Base-by-base conservation (phyloP, 2,329 filamentous ascomycete genomes). In the Kalmusia sp. region DNA sequence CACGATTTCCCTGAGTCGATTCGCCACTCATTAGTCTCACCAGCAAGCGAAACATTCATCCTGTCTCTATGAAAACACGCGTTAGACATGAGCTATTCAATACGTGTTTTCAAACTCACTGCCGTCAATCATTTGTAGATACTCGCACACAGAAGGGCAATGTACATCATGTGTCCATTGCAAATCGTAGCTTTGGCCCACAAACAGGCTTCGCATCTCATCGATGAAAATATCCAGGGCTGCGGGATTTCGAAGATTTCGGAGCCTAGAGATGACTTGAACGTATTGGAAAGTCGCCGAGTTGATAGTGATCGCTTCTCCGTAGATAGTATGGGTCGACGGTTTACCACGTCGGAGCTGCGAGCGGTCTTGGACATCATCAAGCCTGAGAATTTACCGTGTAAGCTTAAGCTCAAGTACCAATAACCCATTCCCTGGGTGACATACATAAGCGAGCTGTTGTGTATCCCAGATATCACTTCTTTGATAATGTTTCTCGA, bases 271-370 rank as follows among this genome's bases (percentile, higher is more conserved):
- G 56, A 82, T 79, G 1, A 89, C 90, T 58, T 81, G 78, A 69
- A 93, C 92, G 78, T 93, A 93, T 51, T 92, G 83, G 76, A 93
- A 93, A 75, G 93, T 93, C 61, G 90, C 90, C 46, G 86, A 88
- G 75, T 95, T 95, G 75, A 95, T 92, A 44, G 90, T 92, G 75
- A 93, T 91, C 4, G 90, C 85, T 3, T 88, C 85, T 58, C 91
- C 91, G 67, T 91, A 95, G 63, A 93, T 90, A 69, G 79, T 84
- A 74, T 95, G 90, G 4, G 91, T 88, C 8, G 92, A 90, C n/a
- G 91, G 91, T 34, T 89, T 79, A 25, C 91, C 90, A 17, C 91
- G 83, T 22, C 91, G 86, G 4, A 40, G 22, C 24, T 40, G 38
- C 8, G 38, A 40, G 5, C 38, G 22, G 74, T 93, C 91, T 76